Percentiles rank a stretch among this genome's conserved stretches.
Conservation (phyloP, 2,329 filamentous ascomycete genomes). For the Epichloe coenophiala region DNA sequence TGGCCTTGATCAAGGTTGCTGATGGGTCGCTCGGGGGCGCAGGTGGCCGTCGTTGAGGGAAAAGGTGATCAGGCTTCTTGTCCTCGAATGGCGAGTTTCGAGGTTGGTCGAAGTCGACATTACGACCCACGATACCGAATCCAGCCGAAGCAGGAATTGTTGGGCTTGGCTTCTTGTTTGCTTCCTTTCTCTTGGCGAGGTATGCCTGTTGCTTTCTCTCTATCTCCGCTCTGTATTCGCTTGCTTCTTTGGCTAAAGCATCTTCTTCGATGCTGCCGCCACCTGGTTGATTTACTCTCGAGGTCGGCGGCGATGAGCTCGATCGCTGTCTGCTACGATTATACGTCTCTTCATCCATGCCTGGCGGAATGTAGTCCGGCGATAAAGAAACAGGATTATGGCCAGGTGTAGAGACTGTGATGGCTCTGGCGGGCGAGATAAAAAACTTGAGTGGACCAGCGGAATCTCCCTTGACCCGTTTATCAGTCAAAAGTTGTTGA, state of each 20-base stretch:
- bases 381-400: constrained; percentile 24
- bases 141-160: constrained; percentile 16
- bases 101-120: constrained; percentile 77
- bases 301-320: constrained; percentile 47
- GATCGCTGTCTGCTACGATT: constrained; percentile 41
- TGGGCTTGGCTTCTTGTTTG: constrained; percentile 29
- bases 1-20: constrained; percentile 76
- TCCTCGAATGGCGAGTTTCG: constrained; percentile 82
- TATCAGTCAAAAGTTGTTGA: constrained; percentile 54
- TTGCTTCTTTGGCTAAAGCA: constrained; percentile 32
- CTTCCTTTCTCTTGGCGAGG: constrained; percentile 40
- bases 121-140: constrained; percentile 47
- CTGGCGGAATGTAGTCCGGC: constrained; percentile 27
- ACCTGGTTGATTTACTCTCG: constrained; percentile 39
- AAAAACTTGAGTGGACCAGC: constrained; percentile 71
- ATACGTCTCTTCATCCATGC: constrained; percentile 38
- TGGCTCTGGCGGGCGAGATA: constrained; percentile 36
- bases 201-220: constrained; percentile 47
- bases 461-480: constrained; percentile 59
- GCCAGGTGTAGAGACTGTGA: constrained; percentile 8
- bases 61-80: constrained; percentile 56
- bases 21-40: constrained; percentile 73
- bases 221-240: constrained; percentile 42
- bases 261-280: constrained; percentile 28
- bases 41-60: constrained; percentile 74